These are phyloP conservation scores for Sporothrix dimorphospora DNA, from an alignment of 2,329 filamentous ascomycete species.

Conservation along the genomic window DNA sequence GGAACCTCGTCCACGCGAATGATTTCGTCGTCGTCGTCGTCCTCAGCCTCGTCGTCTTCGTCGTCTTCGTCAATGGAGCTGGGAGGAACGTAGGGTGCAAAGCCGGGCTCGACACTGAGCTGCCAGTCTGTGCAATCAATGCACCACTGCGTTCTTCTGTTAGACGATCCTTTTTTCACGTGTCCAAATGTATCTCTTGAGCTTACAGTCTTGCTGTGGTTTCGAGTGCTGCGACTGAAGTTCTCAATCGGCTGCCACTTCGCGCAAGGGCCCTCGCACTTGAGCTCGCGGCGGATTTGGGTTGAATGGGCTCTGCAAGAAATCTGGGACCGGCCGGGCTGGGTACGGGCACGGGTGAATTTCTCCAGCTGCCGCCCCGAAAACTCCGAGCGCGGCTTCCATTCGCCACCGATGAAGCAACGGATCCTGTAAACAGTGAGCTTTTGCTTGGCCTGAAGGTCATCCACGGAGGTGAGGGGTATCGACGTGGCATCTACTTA, in stretches of 20 bases:
- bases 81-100: conserved; percentile 36
- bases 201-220: conserved; percentile 37
- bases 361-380: conserved; percentile 40
- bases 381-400: conserved; percentile 37
- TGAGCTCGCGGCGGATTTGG: conserved; percentile 31
- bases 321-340: conserved; percentile 36
- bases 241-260: conserved; percentile 35
- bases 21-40: not conserved
- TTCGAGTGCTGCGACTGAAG: conserved; percentile 44
- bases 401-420: conserved; percentile 40
- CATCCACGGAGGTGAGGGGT: not conserved
- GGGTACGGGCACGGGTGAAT: conserved; percentile 34
- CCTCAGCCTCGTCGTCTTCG: not conserved
- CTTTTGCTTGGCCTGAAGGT: not conserved
- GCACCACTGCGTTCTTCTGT: conserved; percentile 42
- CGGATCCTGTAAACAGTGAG: conserved; percentile 36
- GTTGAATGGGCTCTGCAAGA: conserved; percentile 39
- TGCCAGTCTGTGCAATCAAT: conserved; percentile 42
- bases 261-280: conserved; percentile 42
- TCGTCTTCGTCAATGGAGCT: conserved; percentile 22
- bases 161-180: not conserved
- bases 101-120: conserved; percentile 36
- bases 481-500: not conserved
- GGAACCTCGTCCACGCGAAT: not conserved
- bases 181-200: not conserved